phyloP scores from a whole-genome alignment of 305 asterid species.

The Fraxinus ornus region DNA sequence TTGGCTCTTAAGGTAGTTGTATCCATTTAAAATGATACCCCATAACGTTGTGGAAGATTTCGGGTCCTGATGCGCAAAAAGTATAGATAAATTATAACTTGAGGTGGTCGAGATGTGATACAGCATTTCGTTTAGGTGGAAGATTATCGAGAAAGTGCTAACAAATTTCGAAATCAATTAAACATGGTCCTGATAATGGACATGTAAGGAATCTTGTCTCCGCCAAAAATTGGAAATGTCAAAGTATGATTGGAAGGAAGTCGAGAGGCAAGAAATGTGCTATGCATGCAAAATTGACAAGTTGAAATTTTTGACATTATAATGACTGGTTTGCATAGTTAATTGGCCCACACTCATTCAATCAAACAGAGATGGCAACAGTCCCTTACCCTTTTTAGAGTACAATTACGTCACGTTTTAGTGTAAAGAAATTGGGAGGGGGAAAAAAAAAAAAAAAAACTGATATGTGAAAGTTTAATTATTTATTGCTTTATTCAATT shows the following conservation, averaged over 20 bases:
- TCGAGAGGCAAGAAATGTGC: not conserved
- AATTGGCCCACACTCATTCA: not conserved
- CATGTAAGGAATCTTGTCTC: not conserved
- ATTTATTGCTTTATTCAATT: not conserved
- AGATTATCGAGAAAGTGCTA: not conserved
- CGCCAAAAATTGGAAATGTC: not conserved
- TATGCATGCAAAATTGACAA: not conserved
- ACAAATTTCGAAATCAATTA: not conserved
- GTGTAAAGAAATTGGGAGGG: not conserved
- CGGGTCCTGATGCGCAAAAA: not conserved
- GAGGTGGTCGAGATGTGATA: not conserved
- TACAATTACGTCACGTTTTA: not conserved
- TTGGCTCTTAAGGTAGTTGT: not conserved
- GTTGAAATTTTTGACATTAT: not conserved
- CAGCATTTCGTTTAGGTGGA: not conserved
- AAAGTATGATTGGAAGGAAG: not conserved
- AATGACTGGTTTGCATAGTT: not conserved
- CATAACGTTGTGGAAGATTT: not conserved
- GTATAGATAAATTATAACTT: not conserved
- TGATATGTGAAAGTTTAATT: too few relatives aligned
- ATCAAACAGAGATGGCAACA: not conserved
- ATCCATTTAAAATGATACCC: not conserved
- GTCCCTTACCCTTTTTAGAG: not conserved
- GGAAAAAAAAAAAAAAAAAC: too few relatives aligned
- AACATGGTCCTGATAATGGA: not conserved